phyloP scores from a whole-genome alignment of 2,329 filamentous ascomycete species.

The Fusarium sp. region DNA sequence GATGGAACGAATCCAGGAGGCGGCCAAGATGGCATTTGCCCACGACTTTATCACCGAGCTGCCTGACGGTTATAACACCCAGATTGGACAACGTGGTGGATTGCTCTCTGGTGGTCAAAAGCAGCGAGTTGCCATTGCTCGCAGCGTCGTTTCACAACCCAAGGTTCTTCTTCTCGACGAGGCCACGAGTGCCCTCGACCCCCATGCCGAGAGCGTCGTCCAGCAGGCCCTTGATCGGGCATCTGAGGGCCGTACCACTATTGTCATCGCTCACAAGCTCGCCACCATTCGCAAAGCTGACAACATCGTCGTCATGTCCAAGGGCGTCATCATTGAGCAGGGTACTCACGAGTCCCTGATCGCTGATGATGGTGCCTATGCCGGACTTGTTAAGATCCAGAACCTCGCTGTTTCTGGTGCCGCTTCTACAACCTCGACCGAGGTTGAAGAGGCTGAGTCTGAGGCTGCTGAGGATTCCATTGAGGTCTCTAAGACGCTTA shows the following conservation, averaged over 20 bases:
- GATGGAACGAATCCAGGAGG: slow-evolving; percentile 55
- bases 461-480: slow-evolving; percentile 31
- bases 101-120: slow-evolving; percentile 74
- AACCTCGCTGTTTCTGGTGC: slow-evolving; percentile 45
- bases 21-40: slow-evolving; percentile 61
- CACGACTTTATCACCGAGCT: slow-evolving; percentile 61
- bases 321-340: slow-evolving; percentile 41
- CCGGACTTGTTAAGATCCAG: slow-evolving; percentile 59
- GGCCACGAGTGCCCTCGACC: slow-evolving; percentile 67
- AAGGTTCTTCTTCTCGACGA: slow-evolving; percentile 73
- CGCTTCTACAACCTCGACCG: slow-evolving; percentile 31
- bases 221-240: slow-evolving; percentile 64
- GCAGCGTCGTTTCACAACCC: slow-evolving; percentile 70
- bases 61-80: slow-evolving; percentile 61
- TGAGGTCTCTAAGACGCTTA: slow-evolving; percentile 44
- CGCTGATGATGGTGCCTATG: slow-evolving; percentile 58
- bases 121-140: slow-evolving; percentile 73
- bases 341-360: slow-evolving; percentile 62
- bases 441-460: slow-evolving; percentile 37
- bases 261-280: slow-evolving; percentile 72
- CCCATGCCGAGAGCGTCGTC: slow-evolving; percentile 58
- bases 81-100: slow-evolving; percentile 71
- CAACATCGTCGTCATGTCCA: slow-evolving; percentile 46
- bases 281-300: slow-evolving; percentile 46
- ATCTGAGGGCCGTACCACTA: slow-evolving; percentile 67